Evolutionary conservation across 1,139 yeast genomes (phyloP), one percentile per base, ranked within the genome.

Genomic region (Neolecta irregularis): DNA sequence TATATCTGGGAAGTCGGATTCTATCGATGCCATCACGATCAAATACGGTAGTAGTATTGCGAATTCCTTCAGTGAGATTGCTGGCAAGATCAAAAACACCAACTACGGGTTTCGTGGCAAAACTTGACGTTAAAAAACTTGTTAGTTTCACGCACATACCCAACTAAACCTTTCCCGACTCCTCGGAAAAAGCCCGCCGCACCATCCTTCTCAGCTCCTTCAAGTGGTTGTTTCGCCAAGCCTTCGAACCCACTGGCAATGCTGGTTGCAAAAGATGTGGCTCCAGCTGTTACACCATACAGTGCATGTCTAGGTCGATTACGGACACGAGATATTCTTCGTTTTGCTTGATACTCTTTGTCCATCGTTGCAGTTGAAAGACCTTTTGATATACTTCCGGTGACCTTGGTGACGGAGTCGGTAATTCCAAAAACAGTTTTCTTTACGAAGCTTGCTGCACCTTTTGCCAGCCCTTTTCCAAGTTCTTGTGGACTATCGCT

Each of bases 51-150:
- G 99, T 81, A 0, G 96, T 80, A 52, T 77, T 83, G 41, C 88
- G 67, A 34, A 91, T 85, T 17, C 96, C 96, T 53, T 85, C 96
- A 58, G 93, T 75, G 20, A 88, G 74, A 56, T 81, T 85, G 33
- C 81, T 77, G 0, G 98, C 94, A 45, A 91, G 63, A 52, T 91
- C 99, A 49, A 91, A 76, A 23, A 88, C 55, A 5, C 99, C 99
- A 49, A 88, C 83, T 0, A 95, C 94, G 0, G 98, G 81, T 57
- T 91, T 91, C 0, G 98, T 83, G 0, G 98, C 98, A 26, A 91
- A 60, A 0, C 31, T 28, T 20, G 8, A 13, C 12, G 12, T 28
- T 16, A 28, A 28, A 16, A 28, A 20, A 6, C 20, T 7, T 7
- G 13, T 13, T 7, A 28, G 6, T 25, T 9, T 8, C 20, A 25